Conservation (phyloP, 805 yeast genomes). For the Nakazawaea laoshanensis region DNA sequence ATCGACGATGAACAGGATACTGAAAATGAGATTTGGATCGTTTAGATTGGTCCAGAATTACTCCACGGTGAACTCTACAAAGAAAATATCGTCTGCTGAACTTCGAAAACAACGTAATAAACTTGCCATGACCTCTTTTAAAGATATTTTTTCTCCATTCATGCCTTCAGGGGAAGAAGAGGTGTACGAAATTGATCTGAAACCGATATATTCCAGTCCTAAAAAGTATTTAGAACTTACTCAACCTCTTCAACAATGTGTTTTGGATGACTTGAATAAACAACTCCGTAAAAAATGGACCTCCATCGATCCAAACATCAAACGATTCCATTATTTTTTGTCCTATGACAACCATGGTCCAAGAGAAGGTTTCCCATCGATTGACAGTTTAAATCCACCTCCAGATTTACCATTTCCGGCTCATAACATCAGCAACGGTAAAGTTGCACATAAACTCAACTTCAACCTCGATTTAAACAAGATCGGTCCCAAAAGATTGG, state of each 20-base stretch:
- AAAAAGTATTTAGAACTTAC: slow-evolving; percentile 23
- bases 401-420: slow-evolving; percentile 56
- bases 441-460: slow-evolving; percentile 25
- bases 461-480: slow-evolving; percentile 26
- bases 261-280: slow-evolving; percentile 36
- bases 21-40: background rate
- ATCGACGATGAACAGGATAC: background rate
- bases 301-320: slow-evolving; percentile 35
- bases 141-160: slow-evolving; percentile 26
- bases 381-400: slow-evolving; percentile 35
- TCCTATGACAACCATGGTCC: slow-evolving; percentile 70
- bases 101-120: slow-evolving; percentile 22
- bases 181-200: slow-evolving; percentile 25
- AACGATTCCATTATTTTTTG: slow-evolving; percentile 50
- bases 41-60: too few species aligned
- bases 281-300: slow-evolving; percentile 49
- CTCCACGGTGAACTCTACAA: too few species aligned
- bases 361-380: slow-evolving; percentile 43
- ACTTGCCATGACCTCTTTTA: slow-evolving; percentile 29
- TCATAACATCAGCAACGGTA: slow-evolving; percentile 18
- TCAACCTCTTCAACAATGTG: slow-evolving; percentile 50
- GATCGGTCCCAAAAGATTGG: slow-evolving; percentile 31
- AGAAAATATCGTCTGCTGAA: slow-evolving; percentile 17
- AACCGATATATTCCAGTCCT: slow-evolving; percentile 23
- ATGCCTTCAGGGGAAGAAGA: slow-evolving; percentile 20